phyloP scores from a whole-genome alignment of 2,329 filamentous ascomycete species.

The Ophiostoma ips region DNA sequence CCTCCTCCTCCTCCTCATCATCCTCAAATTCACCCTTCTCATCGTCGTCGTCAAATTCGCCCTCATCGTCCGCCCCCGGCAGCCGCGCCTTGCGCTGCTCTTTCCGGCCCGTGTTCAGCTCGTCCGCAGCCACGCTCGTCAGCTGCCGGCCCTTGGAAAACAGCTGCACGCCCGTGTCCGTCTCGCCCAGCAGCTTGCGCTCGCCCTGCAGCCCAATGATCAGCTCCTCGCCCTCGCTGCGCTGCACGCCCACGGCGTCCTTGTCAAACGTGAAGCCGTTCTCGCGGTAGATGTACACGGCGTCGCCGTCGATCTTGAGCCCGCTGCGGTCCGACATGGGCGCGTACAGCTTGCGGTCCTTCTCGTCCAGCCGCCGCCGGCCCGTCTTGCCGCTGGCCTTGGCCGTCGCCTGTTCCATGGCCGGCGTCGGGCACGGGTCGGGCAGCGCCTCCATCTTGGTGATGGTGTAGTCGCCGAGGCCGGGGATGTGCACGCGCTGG shows the following conservation, averaged over 20 bases:
- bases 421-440: constrained; percentile 89
- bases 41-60: constrained; percentile 39
- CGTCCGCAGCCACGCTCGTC: constrained; percentile 39
- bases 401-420: constrained; percentile 73
- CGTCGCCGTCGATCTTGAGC: constrained; percentile 90
- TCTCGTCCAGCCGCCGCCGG: constrained; percentile 74
- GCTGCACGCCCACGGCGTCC: constrained; percentile 52
- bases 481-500: constrained; percentile 82
- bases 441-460: constrained; percentile 74
- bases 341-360: constrained; percentile 90
- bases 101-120: constrained; percentile 48
- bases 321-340: constrained; percentile 98
- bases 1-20: constrained; percentile 28
- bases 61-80: constrained; percentile 36
- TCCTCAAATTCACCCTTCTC: constrained; percentile 29
- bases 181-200: constrained; percentile 67
- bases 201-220: constrained; percentile 81
- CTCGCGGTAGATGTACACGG: constrained; percentile 70
- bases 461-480: constrained; percentile 78
- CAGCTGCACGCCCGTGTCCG: constrained; percentile 67
- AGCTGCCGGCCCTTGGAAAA: constrained; percentile 68
- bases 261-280: constrained; percentile 64
- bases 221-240: constrained; percentile 89
- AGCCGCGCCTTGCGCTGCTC: constrained; percentile 43
- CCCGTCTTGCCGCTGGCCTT: constrained; percentile 68